Evolutionary conservation across 352 stramenopile genomes (phyloP).

Genomic region (Pythium dissotocum): DNA sequence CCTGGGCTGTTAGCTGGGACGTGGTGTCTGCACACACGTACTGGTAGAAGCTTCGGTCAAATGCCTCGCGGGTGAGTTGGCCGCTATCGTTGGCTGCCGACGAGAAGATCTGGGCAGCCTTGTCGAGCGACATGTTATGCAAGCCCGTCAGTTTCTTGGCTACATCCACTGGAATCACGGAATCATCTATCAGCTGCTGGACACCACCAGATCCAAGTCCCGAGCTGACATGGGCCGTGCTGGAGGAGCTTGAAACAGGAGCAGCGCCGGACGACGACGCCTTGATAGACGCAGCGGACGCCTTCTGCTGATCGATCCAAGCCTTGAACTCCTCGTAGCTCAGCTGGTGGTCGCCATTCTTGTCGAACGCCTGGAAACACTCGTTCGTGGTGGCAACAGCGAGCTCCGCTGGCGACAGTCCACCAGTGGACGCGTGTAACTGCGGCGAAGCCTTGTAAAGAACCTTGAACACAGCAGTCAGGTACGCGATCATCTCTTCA

Average conservation of each 20-base stretch:
- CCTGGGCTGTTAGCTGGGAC: conserved; percentile 36
- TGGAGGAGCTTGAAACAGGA: neutral
- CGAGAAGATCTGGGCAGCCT: conserved; percentile 60
- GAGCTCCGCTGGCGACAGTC: conserved; percentile 60
- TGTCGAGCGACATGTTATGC: conserved; percentile 58
- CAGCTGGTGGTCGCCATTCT: conserved; percentile 73
- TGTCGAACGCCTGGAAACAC: conserved; percentile 77
- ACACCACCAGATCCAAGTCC: neutral
- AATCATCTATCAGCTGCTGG: neutral
- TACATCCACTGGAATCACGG: conserved; percentile 61
- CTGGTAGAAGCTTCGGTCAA: conserved; percentile 79
- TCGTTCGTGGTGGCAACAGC: conserved; percentile 69
- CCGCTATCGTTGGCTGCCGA: conserved; percentile 46
- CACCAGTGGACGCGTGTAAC: conserved; percentile 46
- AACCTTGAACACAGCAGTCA: conserved; percentile 85
- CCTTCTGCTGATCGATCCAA: conserved; percentile 73
- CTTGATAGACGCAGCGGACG: neutral
- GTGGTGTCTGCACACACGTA: conserved; percentile 51
- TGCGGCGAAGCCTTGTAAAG: conserved; percentile 83
- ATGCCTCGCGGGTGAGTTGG: conserved; percentile 62
- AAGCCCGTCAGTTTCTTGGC: conserved; percentile 74
- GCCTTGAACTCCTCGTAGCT: conserved; percentile 81
- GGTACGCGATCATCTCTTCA: conserved; percentile 81
- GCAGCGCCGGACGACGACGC: neutral
- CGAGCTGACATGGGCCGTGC: neutral